These are phyloP conservation scores for Solanum acaule DNA, from an alignment of 257 asterid genomes.

Conservation along the genomic window DNA sequence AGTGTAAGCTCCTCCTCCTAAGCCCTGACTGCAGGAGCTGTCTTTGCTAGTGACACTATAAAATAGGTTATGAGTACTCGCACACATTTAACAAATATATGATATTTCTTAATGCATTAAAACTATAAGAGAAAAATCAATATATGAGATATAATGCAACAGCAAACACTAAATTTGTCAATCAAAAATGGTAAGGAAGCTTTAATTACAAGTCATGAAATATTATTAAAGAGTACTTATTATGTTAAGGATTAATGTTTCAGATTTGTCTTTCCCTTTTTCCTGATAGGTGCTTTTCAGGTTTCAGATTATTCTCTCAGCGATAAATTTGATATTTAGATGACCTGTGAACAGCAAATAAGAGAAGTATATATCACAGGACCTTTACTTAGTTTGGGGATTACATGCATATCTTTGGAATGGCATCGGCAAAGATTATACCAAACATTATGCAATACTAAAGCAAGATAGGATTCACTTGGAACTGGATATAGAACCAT, in stretches of 20 bases:
- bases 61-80: background rate
- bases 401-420: background rate
- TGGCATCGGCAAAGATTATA: background rate
- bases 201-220: background rate
- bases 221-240: background rate
- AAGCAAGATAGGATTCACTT: background rate
- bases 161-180: background rate
- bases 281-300: background rate
- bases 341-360: background rate
- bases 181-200: background rate
- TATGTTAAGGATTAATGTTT: background rate
- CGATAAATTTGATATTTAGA: background rate
- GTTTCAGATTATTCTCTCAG: background rate
- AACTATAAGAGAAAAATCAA: background rate
- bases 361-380: background rate
- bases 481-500: background rate
- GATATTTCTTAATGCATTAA: background rate
- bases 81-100: background rate
- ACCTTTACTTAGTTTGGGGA: background rate
- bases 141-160: background rate
- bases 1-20: background rate
- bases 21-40: background rate
- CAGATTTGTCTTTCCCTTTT: background rate
- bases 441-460: background rate
- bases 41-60: background rate